Percentiles rank a stretch among this genome's conserved stretches.
Conservation (phyloP, 257 asterid species). For the Salvia miltiorrhiza region DNA sequence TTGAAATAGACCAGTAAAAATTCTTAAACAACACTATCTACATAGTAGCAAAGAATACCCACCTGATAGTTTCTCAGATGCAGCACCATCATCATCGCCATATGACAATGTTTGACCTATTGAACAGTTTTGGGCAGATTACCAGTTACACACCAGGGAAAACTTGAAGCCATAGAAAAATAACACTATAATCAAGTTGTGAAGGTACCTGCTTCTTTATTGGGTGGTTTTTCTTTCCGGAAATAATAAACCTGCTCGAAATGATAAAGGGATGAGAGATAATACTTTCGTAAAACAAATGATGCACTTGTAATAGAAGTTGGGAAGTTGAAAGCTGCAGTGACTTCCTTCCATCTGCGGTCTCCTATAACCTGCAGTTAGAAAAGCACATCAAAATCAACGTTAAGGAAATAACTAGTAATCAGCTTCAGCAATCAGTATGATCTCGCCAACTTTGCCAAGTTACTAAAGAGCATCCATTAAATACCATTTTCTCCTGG, state of each 20-base stretch:
- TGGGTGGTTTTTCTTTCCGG: slow-evolving; percentile 60
- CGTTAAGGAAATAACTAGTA: not conserved
- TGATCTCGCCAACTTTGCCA: slow-evolving; percentile 11
- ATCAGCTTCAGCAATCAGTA: slow-evolving; percentile 17
- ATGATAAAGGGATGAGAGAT: slow-evolving; percentile 79
- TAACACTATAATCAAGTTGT: slow-evolving; percentile 6
- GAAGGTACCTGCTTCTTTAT: slow-evolving; percentile 41
- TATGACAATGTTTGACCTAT: slow-evolving; percentile 42
- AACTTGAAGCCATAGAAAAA: not conserved
- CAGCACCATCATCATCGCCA: slow-evolving; percentile 39
- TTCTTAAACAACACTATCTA: not conserved
- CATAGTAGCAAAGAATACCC: slow-evolving; percentile 15
- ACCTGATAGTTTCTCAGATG: slow-evolving; percentile 55
- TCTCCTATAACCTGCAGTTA: slow-evolving; percentile 66
- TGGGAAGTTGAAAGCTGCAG: slow-evolving; percentile 76
- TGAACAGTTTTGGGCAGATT: slow-evolving; percentile 12
- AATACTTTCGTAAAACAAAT: slow-evolving; percentile 72
- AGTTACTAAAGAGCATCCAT: slow-evolving; percentile 3
- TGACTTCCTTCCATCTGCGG: slow-evolving; percentile 90
- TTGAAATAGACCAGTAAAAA: not conserved
- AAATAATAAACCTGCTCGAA: slow-evolving; percentile 95
- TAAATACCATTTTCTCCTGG: slow-evolving; percentile 1
- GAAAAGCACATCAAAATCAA: not conserved
- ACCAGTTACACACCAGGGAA: slow-evolving; percentile 8
- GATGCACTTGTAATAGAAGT: slow-evolving; percentile 80